Conservation (phyloP, 179 eudicot species). For the Carnegiea gigantea region DNA sequence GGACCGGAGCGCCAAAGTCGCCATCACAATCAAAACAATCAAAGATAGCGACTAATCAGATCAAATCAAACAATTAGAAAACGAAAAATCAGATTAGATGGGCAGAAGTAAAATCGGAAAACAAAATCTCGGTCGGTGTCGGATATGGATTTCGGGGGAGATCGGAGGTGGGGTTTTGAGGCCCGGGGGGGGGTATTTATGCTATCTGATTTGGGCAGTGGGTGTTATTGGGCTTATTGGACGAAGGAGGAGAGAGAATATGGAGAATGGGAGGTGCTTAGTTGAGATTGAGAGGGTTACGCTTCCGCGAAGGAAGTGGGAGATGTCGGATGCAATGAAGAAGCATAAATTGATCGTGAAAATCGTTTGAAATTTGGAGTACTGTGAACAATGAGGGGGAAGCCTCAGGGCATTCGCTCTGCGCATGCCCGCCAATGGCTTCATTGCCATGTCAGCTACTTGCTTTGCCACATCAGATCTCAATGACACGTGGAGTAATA, state of each 20-base stretch:
- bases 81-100: conserved; percentile 5
- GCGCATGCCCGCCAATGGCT: background rate
- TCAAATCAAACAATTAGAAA: no score
- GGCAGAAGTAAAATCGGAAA: conserved; percentile 11
- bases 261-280: background rate
- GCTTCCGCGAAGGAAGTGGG: background rate
- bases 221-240: background rate
- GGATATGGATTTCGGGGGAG: background rate
- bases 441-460: background rate
- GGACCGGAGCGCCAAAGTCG: conserved; percentile 23
- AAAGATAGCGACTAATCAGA: background rate
- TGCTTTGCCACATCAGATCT: conserved; percentile 18
- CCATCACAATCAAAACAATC: conserved; percentile 11
- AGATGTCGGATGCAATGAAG: background rate
- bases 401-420: conserved; percentile 1
- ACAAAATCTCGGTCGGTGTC: conserved; percentile 18
- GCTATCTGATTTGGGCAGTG: background rate
- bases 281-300: background rate
- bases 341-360: conserved; percentile 9
- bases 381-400: background rate
- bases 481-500: background rate
- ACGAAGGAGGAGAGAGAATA: conserved; percentile 1
- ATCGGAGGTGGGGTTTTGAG: background rate
- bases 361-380: background rate
- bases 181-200: background rate